Evolutionary conservation across 2,329 filamentous ascomycete species (phyloP), one percentile per base, ranked within the genome.

Genomic region (Cladophialophora yegresii): DNA sequence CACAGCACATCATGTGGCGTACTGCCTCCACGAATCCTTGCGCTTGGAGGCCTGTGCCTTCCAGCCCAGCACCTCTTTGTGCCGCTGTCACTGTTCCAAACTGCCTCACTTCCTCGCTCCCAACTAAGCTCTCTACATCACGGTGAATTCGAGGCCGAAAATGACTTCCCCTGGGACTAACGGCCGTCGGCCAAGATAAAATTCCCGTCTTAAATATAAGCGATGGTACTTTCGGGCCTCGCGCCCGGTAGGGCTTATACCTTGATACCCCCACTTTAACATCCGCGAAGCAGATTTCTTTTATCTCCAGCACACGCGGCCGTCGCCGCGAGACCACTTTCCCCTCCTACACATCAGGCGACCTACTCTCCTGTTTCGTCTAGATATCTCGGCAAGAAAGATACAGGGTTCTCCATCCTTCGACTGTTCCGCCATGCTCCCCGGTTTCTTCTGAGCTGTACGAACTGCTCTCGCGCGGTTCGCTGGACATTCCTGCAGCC

Each of bases 381-480:
- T 33, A 61, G 54, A 54, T 54, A 13, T 22, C 10, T 23, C 12
- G 5, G 4, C 26, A 32, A 54, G 20, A 54, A 54, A 54, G 58
- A 54, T 26, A 33, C 23, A 28, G 58, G 58, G 30, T 61, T 61
- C 49, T 50, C 58, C 58, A 47, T 49, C 58, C 30, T 54, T 30
- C 32, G 28, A 45, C 58, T 28, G 32, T 54, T 20, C 36, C 50
- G 26, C 10, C 49, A 23, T 45, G 10, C 28, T 54, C 58, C 58
- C 58, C 58, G 50, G 58, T 61, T 61, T 61, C 58, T 54, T 54
- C 32, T 54, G n/a, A 32, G 22, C 28, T 61, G 49, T 32, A 30
- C n/a, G 58, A 49, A 61, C 33, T 32, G 45, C 32, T 30, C 33
- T 49, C 60, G 10, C 53, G 22, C 16, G 58, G 32, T 43, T 54